phyloP scores from a whole-genome alignment of 768 basidiomycete genomes.

The Mrakia frigida region DNA sequence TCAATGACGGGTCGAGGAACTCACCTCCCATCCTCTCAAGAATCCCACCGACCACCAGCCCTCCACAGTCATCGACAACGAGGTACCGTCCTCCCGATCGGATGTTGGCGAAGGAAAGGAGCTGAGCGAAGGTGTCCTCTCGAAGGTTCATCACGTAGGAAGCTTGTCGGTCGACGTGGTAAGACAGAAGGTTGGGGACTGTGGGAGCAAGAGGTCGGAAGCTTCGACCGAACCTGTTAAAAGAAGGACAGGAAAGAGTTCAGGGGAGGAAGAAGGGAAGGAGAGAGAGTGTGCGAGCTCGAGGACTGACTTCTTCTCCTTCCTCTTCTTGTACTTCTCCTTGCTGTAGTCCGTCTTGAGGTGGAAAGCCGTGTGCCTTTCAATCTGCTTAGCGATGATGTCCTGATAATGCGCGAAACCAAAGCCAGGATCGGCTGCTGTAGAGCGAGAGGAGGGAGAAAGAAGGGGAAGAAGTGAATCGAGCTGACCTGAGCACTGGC shows the following conservation, averaged over 20 bases:
- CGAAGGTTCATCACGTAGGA: slow-evolving; percentile 68
- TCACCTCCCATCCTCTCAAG: slow-evolving; percentile 69
- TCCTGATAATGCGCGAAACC: slow-evolving; percentile 54
- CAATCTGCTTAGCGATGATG: slow-evolving; percentile 91
- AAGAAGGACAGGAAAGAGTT: background rate
- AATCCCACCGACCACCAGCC: slow-evolving; percentile 75
- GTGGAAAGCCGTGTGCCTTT: slow-evolving; percentile 81
- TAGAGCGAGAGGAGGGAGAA: background rate
- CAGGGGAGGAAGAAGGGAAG: background rate
- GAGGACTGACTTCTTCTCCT: slow-evolving; percentile 80
- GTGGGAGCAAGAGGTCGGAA: slow-evolving; percentile 87
- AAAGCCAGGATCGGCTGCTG: background rate
- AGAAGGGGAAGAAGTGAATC: slow-evolving; percentile 37
- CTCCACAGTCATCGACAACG: slow-evolving; percentile 86
- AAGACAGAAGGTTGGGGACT: slow-evolving; percentile 76
- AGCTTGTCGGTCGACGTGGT: slow-evolving; percentile 82
- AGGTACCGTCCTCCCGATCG: slow-evolving; percentile 81
- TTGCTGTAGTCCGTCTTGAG: slow-evolving; percentile 98
- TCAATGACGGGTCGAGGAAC: slow-evolving; percentile 47
- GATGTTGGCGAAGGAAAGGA: slow-evolving; percentile 75
- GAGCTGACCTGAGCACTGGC: slow-evolving; percentile 62
- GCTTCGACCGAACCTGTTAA: slow-evolving; percentile 69
- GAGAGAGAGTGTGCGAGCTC: background rate
- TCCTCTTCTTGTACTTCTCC: slow-evolving; percentile 94
- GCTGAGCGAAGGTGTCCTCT: slow-evolving; percentile 79